Evolutionary conservation across 805 yeast species (phyloP).

Genomic region (Wickerhamiella cacticola): DNA sequence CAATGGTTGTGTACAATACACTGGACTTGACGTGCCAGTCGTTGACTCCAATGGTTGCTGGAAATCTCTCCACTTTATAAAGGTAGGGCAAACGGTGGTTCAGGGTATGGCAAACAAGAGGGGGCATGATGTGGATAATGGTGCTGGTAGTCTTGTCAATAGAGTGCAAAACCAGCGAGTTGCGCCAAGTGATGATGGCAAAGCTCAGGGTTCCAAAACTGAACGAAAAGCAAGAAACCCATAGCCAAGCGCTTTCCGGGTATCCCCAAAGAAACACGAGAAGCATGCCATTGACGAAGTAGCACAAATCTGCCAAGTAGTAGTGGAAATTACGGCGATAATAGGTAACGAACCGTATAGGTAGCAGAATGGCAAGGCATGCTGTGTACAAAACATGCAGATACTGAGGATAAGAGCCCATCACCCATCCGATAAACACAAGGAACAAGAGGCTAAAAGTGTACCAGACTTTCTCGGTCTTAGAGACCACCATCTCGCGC

Average conservation of each 20-base stretch:
- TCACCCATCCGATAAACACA: slow-evolving; percentile 58
- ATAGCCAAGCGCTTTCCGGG: slow-evolving; percentile 61
- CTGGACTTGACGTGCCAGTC: slow-evolving; percentile 64
- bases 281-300: slow-evolving; percentile 67
- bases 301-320: slow-evolving; percentile 85
- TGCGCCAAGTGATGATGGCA: slow-evolving; percentile 94
- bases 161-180: slow-evolving; percentile 81
- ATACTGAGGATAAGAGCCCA: slow-evolving; percentile 65
- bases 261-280: slow-evolving; percentile 69
- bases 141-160: slow-evolving; percentile 87
- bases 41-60: slow-evolving; percentile 62
- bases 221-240: slow-evolving; percentile 73
- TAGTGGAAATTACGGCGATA: slow-evolving; percentile 70
- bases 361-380: slow-evolving; percentile 54
- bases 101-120: slow-evolving; percentile 72
- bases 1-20: slow-evolving; percentile 63
- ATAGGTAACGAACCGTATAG: slow-evolving; percentile 73
- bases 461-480: slow-evolving; percentile 69
- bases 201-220: slow-evolving; percentile 81
- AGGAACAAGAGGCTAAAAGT: slow-evolving; percentile 57
- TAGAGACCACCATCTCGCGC: slow-evolving; percentile 24
- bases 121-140: slow-evolving; percentile 84
- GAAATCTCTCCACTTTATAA: slow-evolving; percentile 47
- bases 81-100: slow-evolving; percentile 60
- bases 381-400: slow-evolving; percentile 67